A percentile compares a stretch with the other conserved stretches of the same genome.
Evolutionary conservation across 2,329 filamentous ascomycete species (phyloP).

Genomic region (Fragosphaeria purpurea): DNA sequence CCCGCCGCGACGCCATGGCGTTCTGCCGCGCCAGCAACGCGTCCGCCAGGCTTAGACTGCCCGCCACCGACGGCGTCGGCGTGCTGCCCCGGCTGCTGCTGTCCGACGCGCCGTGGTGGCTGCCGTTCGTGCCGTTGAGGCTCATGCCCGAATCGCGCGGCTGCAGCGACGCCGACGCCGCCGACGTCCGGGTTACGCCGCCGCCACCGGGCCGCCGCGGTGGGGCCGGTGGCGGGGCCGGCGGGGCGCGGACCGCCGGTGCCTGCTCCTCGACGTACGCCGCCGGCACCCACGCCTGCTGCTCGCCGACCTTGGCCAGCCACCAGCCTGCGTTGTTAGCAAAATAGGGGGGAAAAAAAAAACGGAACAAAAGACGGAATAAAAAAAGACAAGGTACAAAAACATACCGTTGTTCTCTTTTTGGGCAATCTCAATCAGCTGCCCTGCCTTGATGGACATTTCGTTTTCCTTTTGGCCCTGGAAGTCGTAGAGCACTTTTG

Average conservation of each 20-base stretch:
- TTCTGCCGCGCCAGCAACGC: conserved; percentile 67
- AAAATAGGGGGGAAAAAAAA: not conserved
- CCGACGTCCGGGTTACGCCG: conserved; percentile 52
- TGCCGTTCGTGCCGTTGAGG: conserved; percentile 36
- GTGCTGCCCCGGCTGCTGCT: conserved; percentile 57
- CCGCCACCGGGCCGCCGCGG: conserved; percentile 68
- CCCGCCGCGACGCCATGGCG: conserved; percentile 62
- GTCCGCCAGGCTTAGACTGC: conserved; percentile 66
- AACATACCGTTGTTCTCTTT: conserved; percentile 83
- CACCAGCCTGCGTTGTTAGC: conserved; percentile 67
- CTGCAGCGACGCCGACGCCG: conserved; percentile 45
- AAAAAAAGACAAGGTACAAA: not conserved
- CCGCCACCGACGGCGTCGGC: conserved; percentile 60
- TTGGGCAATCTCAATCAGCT: conserved; percentile 80
- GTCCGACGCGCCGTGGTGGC: conserved; percentile 32
- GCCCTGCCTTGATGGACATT: conserved; percentile 66
- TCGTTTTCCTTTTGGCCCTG: conserved; percentile 75
- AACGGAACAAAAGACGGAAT: not conserved
- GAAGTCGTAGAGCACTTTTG: conserved; percentile 90
- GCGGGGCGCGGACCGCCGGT: conserved; percentile 53
- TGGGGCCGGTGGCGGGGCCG: conserved; percentile 44
- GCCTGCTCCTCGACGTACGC: conserved; percentile 84
- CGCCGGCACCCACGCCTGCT: conserved; percentile 89
- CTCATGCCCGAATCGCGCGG: conserved; percentile 65
- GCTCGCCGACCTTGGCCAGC: conserved; percentile 64